These are phyloP conservation scores for Pseudonitzschia multistriata DNA, from an alignment of 108 stramenopile species.

Conservation along the genomic window DNA sequence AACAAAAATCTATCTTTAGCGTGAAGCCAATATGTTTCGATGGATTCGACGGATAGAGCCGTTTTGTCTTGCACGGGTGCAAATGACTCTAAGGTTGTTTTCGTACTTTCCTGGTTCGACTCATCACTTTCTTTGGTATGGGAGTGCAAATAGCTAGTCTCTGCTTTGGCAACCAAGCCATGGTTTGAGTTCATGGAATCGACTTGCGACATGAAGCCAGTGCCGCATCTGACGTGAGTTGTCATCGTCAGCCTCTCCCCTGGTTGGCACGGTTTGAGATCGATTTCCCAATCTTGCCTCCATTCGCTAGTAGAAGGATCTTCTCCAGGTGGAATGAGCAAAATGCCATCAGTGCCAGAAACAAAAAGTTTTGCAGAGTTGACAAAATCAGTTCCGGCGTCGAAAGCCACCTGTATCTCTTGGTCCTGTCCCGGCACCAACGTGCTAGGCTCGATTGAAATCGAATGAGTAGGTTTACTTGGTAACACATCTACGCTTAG, in stretches of 20 bases:
- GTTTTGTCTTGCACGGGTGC: conserved; percentile 64
- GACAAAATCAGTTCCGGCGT: conserved; percentile 68
- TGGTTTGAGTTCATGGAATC: conserved; percentile 10
- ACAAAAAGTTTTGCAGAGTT: conserved; percentile 49
- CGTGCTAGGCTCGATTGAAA: conserved; percentile 59
- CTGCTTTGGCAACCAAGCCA: conserved; percentile 55
- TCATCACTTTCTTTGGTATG: conserved; percentile 38
- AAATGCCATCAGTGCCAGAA: conserved; percentile 46
- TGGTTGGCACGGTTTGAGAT: conserved; percentile 45
- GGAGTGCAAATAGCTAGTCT: conserved; percentile 51
- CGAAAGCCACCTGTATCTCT: conserved; percentile 56
- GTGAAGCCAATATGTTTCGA: conserved; percentile 39
- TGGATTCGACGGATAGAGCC: conserved; percentile 55
- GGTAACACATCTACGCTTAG: conserved; percentile 73
- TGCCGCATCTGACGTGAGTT: conserved; percentile 54
- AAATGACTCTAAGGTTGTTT: conserved; percentile 55
- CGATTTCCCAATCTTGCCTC: conserved; percentile 47
- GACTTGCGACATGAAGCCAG: background rate
- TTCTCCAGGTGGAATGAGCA: conserved; percentile 52
- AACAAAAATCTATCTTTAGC: conserved; percentile 46
- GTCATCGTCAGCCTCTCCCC: conserved; percentile 47
- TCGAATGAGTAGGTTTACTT: conserved; percentile 70
- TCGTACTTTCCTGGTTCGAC: conserved; percentile 46
- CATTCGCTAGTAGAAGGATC: conserved; percentile 48
- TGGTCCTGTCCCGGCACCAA: conserved; percentile 79